Conservation (phyloP, 148 eudicot species). For the Vaccinium corymbosum region DNA sequence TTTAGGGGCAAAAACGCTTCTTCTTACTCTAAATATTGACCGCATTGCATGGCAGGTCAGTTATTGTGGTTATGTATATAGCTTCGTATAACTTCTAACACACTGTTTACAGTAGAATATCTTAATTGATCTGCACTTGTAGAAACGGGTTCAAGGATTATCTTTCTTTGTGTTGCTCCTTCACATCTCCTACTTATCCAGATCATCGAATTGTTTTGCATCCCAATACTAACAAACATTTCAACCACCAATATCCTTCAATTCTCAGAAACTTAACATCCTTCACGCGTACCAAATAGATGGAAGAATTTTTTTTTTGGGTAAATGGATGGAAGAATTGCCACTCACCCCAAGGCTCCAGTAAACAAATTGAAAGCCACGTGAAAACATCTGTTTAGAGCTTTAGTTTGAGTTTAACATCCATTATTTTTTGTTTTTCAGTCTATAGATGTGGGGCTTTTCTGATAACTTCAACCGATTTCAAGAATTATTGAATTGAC, state of each 20-base stretch:
- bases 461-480: neutral
- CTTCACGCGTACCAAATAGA: neutral
- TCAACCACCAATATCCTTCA: neutral
- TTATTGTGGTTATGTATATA: neutral
- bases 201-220: neutral
- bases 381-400: neutral
- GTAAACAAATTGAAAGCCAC: neutral
- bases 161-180: neutral
- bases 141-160: neutral
- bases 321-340: neutral
- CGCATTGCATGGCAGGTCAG: constrained; percentile 98
- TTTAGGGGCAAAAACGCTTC: constrained; percentile 91
- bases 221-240: neutral
- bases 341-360: neutral
- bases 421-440: neutral
- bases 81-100: neutral
- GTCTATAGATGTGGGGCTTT: neutral
- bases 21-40: constrained; percentile 89
- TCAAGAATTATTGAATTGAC: neutral
- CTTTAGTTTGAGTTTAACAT: neutral
- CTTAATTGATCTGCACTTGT: neutral
- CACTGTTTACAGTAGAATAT: neutral
- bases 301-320: too few relatives aligned
- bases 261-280: neutral
- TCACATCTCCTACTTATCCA: too few relatives aligned